Evolutionary conservation across 305 asterid genomes (phyloP).

Genomic region (Nicotiana rustica): DNA sequence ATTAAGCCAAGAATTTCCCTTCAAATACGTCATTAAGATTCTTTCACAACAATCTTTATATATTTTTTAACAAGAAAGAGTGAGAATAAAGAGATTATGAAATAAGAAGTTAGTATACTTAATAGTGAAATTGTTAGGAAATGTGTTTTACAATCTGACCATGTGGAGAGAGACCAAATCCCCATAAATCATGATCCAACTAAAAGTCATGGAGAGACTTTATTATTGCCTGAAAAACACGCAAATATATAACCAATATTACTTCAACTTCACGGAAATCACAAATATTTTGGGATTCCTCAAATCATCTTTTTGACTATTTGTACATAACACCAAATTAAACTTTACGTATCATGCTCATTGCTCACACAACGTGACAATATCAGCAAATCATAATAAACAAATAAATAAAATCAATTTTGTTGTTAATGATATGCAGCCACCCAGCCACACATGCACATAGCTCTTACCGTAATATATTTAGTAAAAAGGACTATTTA

Average conservation of each 20-base stretch:
- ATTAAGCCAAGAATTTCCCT: too few relatives aligned
- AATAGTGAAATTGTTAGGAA: not conserved
- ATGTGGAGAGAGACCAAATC: not conserved
- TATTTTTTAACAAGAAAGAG: too few relatives aligned
- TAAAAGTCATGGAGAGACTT: not conserved
- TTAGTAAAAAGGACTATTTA: too few relatives aligned
- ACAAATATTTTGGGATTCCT: slow-evolving; percentile 26
- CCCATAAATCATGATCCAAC: not conserved
- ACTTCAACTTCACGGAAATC: slow-evolving; percentile 29
- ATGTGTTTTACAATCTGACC: not conserved
- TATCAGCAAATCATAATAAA: slow-evolving; percentile 10
- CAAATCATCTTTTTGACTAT: slow-evolving; percentile 24
- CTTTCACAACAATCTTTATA: too few relatives aligned
- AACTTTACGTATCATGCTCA: slow-evolving; percentile 12
- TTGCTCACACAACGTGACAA: not conserved
- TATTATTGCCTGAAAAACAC: slow-evolving; percentile 13
- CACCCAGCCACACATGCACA: slow-evolving; percentile 27
- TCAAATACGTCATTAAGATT: too few relatives aligned
- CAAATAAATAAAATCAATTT: not conserved
- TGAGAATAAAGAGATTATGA: not conserved
- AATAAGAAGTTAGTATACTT: too few relatives aligned
- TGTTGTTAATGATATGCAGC: slow-evolving; percentile 1
- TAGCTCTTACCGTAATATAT: not conserved
- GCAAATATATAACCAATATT: slow-evolving; percentile 17
- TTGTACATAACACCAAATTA: slow-evolving; percentile 12